Evolutionary conservation across 2,329 filamentous ascomycete genomes (phyloP).

Genomic region (Aspergillus fijiensis): DNA sequence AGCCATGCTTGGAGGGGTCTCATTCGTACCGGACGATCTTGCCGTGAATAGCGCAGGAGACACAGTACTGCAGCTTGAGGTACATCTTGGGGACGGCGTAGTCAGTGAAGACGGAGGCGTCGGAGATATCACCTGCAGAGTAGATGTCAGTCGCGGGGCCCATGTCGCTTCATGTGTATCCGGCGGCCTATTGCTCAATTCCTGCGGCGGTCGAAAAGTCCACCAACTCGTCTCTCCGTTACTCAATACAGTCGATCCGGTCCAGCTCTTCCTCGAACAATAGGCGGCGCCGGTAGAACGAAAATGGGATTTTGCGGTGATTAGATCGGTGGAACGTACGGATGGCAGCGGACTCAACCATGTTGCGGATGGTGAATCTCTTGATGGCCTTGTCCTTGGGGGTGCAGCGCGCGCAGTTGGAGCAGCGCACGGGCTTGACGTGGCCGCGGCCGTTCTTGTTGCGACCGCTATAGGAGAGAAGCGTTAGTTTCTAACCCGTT

Average conservation of each 20-base stretch:
- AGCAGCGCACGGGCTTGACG: conserved; percentile 98
- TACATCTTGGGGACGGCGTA: conserved; percentile 99
- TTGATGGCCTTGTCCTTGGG: conserved; percentile 99
- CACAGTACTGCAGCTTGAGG: conserved; percentile 99
- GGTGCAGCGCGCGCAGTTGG: conserved; percentile 84
- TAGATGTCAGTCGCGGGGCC: neutral
- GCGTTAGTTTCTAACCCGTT: conserved; percentile 12
- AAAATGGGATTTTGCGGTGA: conserved; percentile 7
- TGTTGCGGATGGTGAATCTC: conserved; percentile 99
- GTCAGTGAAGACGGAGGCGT: conserved; percentile 98
- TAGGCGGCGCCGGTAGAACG: conserved; percentile 15
- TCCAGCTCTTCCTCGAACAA: conserved; percentile 10
- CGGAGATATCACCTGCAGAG: conserved; percentile 92
- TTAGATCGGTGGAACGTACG: conserved; percentile 65
- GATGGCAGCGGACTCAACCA: conserved; percentile 99
- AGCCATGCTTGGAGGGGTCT: neutral
- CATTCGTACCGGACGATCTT: conserved; percentile 97
- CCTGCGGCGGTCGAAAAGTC: neutral
- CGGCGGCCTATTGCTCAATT: neutral
- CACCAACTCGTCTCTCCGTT: neutral
- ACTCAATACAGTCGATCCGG: neutral
- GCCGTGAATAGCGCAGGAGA: conserved; percentile 99
- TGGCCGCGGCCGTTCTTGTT: conserved; percentile 99
- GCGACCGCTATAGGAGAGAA: conserved; percentile 67
- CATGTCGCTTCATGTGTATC: conserved; percentile 3